Evolutionary conservation across 1,139 yeast genomes (phyloP).

Genomic region (Scheffersomyces lignicola): DNA sequence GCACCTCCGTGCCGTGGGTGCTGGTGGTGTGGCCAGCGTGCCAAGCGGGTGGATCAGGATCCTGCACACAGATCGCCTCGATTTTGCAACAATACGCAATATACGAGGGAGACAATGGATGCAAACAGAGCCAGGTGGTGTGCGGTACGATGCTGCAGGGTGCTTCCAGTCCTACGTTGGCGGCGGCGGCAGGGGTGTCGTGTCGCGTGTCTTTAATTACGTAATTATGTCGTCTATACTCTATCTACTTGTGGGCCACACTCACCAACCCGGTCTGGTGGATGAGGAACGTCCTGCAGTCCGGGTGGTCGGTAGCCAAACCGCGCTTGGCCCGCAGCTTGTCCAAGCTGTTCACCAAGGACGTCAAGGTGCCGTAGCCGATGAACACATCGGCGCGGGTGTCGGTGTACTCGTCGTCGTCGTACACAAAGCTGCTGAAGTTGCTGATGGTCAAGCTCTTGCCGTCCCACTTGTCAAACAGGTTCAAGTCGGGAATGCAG

Average conservation of each 20-base stretch:
- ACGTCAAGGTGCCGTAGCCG: conserved; percentile 10
- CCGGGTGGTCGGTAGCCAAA: conserved; percentile 8
- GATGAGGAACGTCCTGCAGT: conserved; percentile 28
- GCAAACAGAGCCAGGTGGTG: too few species aligned
- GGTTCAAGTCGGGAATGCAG: conserved; percentile 41
- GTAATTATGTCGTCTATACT: not conserved
- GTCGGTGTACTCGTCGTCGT: conserved; percentile 7
- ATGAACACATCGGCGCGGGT: conserved; percentile 11
- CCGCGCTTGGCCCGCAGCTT: conserved; percentile 7
- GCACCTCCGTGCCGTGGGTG: too few species aligned
- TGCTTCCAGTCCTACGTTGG: too few species aligned
- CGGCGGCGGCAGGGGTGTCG: too few species aligned
- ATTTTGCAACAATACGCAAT: too few species aligned
- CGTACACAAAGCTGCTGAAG: conserved; percentile 20
- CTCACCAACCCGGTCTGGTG: conserved; percentile 38
- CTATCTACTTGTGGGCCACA: conserved; percentile 8
- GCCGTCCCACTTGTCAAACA: conserved; percentile 43
- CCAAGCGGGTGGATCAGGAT: too few species aligned
- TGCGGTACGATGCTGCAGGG: too few species aligned
- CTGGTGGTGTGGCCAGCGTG: too few species aligned
- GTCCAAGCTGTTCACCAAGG: conserved; percentile 17
- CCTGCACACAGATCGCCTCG: too few species aligned
- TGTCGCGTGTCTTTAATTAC: not conserved
- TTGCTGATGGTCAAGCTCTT: conserved; percentile 32
- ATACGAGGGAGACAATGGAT: too few species aligned